These are phyloP conservation scores for Neofusicoccum cordaticola DNA, from an alignment of 2,329 filamentous ascomycete species.

Conservation along the genomic window DNA sequence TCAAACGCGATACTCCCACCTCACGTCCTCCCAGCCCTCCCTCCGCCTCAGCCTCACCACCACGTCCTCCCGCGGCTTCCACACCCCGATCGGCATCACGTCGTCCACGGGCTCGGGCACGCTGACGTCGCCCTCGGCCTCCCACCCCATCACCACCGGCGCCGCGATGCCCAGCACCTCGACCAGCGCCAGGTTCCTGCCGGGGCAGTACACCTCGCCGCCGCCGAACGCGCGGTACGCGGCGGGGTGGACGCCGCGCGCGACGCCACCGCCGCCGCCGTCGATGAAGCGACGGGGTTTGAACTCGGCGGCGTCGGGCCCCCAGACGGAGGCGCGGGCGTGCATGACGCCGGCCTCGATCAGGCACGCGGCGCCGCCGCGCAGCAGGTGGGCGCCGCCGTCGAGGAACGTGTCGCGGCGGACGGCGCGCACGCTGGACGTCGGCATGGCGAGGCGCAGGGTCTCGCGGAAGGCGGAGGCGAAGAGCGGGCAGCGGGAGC, in stretches of 20 bases:
- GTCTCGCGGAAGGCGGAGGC: constrained; percentile 47
- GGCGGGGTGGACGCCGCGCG: too few species aligned
- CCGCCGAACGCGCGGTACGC: too few species aligned
- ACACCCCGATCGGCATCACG: neutral
- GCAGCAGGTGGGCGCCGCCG: constrained; percentile 50
- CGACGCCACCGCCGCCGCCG: too few species aligned
- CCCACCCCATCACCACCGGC: too few species aligned
- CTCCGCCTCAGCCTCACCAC: neutral
- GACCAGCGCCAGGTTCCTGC: too few species aligned
- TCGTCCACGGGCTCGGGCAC: too few species aligned
- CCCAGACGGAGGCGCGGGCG: neutral
- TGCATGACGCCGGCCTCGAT: constrained; percentile 36
- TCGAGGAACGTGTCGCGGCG: constrained; percentile 42
- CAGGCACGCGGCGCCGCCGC: constrained; percentile 35
- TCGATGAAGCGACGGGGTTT: too few species aligned
- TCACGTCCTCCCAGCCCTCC: neutral
- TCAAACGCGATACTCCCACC: neutral
- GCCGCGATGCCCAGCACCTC: too few species aligned
- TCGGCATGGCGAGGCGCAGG: constrained; percentile 42
- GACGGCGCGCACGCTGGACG: constrained; percentile 42
- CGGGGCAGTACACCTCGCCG: too few species aligned
- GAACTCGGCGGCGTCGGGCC: too few species aligned
- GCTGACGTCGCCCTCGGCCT: too few species aligned
- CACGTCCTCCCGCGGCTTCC: neutral
- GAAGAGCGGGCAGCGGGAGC: constrained; percentile 43